Evolutionary conservation across 129 eudicot genomes (phyloP).

Genomic region (Erigeron canadensis): DNA sequence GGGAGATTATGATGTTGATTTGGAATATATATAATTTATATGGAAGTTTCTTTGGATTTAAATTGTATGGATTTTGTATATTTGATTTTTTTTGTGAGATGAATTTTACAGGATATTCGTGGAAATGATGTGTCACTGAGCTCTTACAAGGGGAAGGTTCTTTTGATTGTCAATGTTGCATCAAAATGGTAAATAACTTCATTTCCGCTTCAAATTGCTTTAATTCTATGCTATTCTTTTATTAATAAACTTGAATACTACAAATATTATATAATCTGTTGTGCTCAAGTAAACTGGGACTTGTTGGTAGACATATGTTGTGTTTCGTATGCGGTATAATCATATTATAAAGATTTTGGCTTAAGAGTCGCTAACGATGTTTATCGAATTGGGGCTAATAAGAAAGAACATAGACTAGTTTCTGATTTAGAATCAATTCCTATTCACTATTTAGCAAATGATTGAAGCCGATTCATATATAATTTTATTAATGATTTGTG

Average conservation of each 20-base stretch:
- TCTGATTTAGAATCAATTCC: background rate
- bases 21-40: conserved; percentile 1
- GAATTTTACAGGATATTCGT: conserved; percentile 56
- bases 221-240: background rate
- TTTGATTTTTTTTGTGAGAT: background rate
- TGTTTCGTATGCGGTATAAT: background rate
- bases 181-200: conserved; percentile 62
- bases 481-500: background rate
- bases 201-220: conserved; percentile 4
- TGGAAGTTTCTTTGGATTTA: background rate
- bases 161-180: conserved; percentile 87
- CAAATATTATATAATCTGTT: background rate
- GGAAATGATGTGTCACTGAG: conserved; percentile 82
- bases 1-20: background rate
- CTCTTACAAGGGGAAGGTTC: conserved; percentile 78
- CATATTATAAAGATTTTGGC: conserved; percentile 2
- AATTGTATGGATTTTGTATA: background rate
- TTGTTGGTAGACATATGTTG: too few species aligned
- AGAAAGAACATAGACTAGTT: conserved; percentile 10
- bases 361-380: background rate
- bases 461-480: background rate
- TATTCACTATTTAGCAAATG: background rate
- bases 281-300: too few species aligned
- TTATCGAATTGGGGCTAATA: background rate
- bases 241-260: background rate